Evolutionary conservation across 192 early-diverging fungal genomes (phyloP).

Genomic region (Chytriomyces confervae): DNA sequence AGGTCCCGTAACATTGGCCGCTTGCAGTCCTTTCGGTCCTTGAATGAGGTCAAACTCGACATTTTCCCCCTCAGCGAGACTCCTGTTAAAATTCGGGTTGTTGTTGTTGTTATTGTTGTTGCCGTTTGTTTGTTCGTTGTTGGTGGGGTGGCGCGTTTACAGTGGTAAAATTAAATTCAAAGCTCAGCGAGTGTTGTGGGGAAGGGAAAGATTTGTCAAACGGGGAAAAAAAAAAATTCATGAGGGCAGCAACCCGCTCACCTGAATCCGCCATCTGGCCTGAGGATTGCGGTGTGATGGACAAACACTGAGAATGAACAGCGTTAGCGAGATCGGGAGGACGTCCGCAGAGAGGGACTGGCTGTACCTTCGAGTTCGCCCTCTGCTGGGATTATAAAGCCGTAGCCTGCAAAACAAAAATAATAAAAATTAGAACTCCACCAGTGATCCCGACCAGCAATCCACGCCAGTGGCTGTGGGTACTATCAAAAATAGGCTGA

Average conservation of each 20-base stretch:
- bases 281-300: constrained; percentile 49
- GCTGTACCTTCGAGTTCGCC: constrained; percentile 77
- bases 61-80: constrained; percentile 47
- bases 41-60: constrained; percentile 55
- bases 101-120: no score
- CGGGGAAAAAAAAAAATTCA: neutral
- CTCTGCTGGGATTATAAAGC: constrained; percentile 82
- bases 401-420: constrained; percentile 62
- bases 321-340: neutral
- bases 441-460: neutral
- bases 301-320: constrained; percentile 42
- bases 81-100: constrained; percentile 12
- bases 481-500: neutral
- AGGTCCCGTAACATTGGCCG: constrained; percentile 81
- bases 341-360: neutral
- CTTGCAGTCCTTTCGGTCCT: constrained; percentile 84
- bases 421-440: neutral
- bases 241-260: neutral
- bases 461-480: neutral
- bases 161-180: no score
- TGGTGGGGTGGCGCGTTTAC: no score
- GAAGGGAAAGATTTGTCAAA: no score
- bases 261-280: constrained; percentile 45
- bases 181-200: no score
- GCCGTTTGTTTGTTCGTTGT: no score